Evolutionary conservation across 1,284 basidiomycete species (phyloP), one percentile per base, ranked within the genome.

Genomic region (Moesziomyces parantarcticus): DNA sequence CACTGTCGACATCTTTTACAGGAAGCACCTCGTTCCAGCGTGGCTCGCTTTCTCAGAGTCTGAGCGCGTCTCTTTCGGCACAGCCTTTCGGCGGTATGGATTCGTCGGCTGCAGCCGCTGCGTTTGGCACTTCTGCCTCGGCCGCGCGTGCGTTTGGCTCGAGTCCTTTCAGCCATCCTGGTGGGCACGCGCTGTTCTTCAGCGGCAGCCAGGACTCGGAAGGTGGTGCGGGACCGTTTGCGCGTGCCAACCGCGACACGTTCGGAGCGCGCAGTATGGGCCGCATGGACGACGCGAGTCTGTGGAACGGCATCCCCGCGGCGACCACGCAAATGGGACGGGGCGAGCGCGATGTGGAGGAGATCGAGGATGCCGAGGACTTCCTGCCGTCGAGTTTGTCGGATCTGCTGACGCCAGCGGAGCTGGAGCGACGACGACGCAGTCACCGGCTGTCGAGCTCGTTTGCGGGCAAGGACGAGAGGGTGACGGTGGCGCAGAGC

Each of bases 291-390:
- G 74, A 78, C 10, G 44, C 51, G 2, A 67, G 63, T 46, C 52
- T 65, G 47, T 76, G 72, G 70, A 64, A 47, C 14, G 53, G 60
- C 5, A 63, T 64, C 18, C 40, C 43, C 3, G 53, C 54, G 11
- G 56, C 60, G 14, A 29, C 22, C 16, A 36, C 49, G 5, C 51
- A 54, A 20, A 40, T 55, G n/a, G 56, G 61, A 18, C 34, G 50
- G 1, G 47, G 51, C 26, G 61, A 47, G 21, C 36, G 36, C 36
- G 64, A 68, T 2, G 77, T 77, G 11, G 75, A 70, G 21, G 58
- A 74, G 25, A 58, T 62, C 34, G 69, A 67, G 26, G 59, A 65
- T 26, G 67, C 53, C 3, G 93, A 97, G 46, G 81, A 80, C 56
- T 83, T 83, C 46, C 32, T 83, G 40, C 82, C 82, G 2, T 83